Evolutionary conservation across 2,329 filamentous ascomycete species (phyloP).

Genomic region (Cercospora zeina): DNA sequence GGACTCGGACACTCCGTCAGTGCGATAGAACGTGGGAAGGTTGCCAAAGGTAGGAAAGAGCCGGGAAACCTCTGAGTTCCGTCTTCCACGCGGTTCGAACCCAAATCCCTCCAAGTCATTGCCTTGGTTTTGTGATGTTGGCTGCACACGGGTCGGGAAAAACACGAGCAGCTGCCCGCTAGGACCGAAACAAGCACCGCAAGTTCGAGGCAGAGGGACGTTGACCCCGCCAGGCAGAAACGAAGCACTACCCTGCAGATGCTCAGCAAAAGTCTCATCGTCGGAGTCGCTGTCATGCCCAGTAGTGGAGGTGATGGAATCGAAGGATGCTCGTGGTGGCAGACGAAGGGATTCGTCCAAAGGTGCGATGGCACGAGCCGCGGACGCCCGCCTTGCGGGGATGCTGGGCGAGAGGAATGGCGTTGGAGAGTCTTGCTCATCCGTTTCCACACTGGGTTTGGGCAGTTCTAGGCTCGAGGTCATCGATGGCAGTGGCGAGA

Average conservation of each 20-base stretch:
- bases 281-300: constrained; percentile 42
- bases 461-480: constrained; percentile 37
- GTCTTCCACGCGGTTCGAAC: constrained; percentile 60
- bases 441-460: constrained; percentile 14
- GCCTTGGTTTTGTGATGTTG: constrained; percentile 36
- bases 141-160: constrained; percentile 56
- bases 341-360: constrained; percentile 58
- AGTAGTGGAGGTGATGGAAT: constrained; percentile 44
- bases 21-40: constrained; percentile 17
- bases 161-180: constrained; percentile 61
- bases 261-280: constrained; percentile 66
- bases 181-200: constrained; percentile 59
- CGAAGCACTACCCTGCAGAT: constrained; percentile 51
- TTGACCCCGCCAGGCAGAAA: constrained; percentile 63
- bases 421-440: constrained; percentile 35
- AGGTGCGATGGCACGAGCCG: constrained; percentile 40
- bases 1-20: constrained; percentile 17
- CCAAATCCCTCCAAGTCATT: constrained; percentile 17
- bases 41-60: constrained; percentile 39
- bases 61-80: constrained; percentile 54
- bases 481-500: constrained; percentile 25
- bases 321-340: constrained; percentile 60
- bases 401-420: constrained; percentile 38
- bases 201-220: constrained; percentile 61
- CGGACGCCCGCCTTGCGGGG: constrained; percentile 31